phyloP scores from a whole-genome alignment of 331 rosid species.

The Acacia pycnantha region DNA sequence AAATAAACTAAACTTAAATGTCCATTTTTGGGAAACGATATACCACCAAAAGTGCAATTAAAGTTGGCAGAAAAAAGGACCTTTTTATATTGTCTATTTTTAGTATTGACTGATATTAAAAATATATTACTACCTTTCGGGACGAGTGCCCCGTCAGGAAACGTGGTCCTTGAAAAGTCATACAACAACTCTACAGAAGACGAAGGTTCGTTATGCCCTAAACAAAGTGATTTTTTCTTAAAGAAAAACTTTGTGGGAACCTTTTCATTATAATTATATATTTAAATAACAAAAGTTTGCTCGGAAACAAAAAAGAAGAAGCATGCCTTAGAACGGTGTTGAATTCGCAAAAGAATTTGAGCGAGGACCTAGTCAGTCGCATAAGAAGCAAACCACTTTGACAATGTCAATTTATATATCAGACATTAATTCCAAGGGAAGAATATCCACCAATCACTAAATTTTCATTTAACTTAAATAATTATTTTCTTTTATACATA shows the following conservation, averaged over 20 bases:
- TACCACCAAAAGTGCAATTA: not conserved
- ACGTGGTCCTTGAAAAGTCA: too few species aligned
- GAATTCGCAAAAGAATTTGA: not conserved
- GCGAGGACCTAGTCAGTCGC: conserved; percentile 1
- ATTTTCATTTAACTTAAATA: not conserved
- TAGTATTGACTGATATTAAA: too few species aligned
- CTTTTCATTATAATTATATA: not conserved
- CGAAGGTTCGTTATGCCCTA: not conserved
- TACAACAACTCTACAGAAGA: not conserved
- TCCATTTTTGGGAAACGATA: not conserved
- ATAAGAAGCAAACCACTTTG: not conserved
- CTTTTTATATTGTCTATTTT: too few species aligned
- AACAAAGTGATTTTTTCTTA: too few species aligned
- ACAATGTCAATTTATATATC: not conserved
- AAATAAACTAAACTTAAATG: not conserved
- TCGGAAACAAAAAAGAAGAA: not conserved
- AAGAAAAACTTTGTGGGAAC: not conserved
- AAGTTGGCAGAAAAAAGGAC: not conserved
- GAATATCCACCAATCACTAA: not conserved
- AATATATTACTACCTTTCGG: too few species aligned
- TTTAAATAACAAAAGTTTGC: not conserved
- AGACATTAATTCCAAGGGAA: not conserved
- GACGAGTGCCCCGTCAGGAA: too few species aligned
- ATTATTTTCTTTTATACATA: not conserved
- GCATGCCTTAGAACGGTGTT: not conserved